Evolutionary conservation across 2,329 filamentous ascomycete genomes (phyloP).

Genomic region (Penicillium rolfsii): DNA sequence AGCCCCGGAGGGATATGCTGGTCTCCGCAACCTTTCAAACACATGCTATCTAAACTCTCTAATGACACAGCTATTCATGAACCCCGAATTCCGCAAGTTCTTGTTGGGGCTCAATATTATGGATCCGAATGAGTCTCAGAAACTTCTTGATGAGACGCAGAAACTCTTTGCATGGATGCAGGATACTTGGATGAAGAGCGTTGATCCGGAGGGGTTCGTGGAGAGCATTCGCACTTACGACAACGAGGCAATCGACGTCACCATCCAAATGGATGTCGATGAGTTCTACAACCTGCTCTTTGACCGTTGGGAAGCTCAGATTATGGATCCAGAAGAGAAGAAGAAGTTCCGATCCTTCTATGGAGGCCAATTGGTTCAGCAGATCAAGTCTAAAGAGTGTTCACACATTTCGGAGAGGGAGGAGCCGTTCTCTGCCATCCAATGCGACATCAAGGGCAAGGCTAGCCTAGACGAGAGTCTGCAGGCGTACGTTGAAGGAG

Average conservation of each 20-base stretch:
- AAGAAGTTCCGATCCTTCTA: conserved; percentile 79
- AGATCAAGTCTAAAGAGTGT: conserved; percentile 94
- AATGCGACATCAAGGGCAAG: conserved; percentile 96
- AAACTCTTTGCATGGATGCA: conserved; percentile 85
- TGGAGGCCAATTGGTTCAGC: conserved; percentile 87
- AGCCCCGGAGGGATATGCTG: conserved; percentile 79
- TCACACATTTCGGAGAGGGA: conserved; percentile 87
- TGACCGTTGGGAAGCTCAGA: conserved; percentile 84
- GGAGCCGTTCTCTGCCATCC: conserved; percentile 91
- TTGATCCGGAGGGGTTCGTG: conserved; percentile 75
- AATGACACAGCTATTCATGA: conserved; percentile 95
- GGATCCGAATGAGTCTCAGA: conserved; percentile 62
- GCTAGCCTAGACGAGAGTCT: conserved; percentile 80
- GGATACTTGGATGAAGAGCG: conserved; percentile 71
- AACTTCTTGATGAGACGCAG: conserved; percentile 75
- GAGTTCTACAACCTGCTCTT: conserved; percentile 96
- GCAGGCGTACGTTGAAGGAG: conserved; percentile 92
- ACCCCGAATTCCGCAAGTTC: conserved; percentile 81
- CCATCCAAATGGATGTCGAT: conserved; percentile 95
- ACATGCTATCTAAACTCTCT: conserved; percentile 98
- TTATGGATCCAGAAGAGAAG: conserved; percentile 69
- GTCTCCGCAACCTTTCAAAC: conserved; percentile 88
- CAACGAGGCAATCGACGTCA: conserved; percentile 78
- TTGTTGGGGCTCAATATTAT: conserved; percentile 68
- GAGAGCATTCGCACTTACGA: conserved; percentile 80